A percentile compares a stretch with the other conserved stretches of the same genome.
Evolutionary conservation across 768 basidiomycete genomes (phyloP).

Genomic region (Mycena haematopus): DNA sequence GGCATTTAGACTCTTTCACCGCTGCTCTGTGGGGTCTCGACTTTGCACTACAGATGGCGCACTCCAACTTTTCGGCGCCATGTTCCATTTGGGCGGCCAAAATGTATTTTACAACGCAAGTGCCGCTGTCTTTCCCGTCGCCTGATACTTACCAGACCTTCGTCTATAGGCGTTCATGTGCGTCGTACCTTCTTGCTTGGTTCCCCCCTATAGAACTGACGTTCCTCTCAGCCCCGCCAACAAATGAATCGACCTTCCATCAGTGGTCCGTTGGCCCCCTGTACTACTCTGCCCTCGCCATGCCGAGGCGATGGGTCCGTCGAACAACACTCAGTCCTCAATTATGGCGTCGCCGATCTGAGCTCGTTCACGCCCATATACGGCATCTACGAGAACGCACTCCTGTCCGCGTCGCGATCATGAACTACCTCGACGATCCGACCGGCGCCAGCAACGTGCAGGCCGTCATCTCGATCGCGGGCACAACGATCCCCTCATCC

Average conservation of each 20-base stretch:
- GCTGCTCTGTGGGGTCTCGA: too few species aligned
- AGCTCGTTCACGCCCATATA: conserved; percentile 52
- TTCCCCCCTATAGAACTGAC: too few species aligned
- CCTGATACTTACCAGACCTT: background rate
- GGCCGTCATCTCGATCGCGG: background rate
- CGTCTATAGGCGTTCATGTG: background rate
- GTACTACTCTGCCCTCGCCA: background rate
- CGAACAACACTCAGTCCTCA: conserved; percentile 11
- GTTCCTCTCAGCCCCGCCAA: too few species aligned
- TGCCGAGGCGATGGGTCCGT: background rate
- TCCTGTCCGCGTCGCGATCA: conserved; percentile 46
- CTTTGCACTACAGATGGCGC: too few species aligned
- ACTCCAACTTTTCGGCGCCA: too few species aligned
- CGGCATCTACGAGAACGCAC: conserved; percentile 35
- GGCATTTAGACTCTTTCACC: too few species aligned
- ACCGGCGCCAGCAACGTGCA: conserved; percentile 37
- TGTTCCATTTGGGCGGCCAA: too few species aligned
- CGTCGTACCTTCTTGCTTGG: too few species aligned
- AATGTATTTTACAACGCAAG: too few species aligned
- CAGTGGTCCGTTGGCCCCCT: background rate
- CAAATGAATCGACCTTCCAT: background rate
- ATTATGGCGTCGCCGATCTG: conserved; percentile 35
- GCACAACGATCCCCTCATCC: background rate
- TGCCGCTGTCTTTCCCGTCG: conserved; percentile 11
- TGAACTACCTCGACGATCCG: conserved; percentile 55